Base-by-base conservation (phyloP, 176 grass and related monocot genomes). In the Aegilops bicornis region DNA sequence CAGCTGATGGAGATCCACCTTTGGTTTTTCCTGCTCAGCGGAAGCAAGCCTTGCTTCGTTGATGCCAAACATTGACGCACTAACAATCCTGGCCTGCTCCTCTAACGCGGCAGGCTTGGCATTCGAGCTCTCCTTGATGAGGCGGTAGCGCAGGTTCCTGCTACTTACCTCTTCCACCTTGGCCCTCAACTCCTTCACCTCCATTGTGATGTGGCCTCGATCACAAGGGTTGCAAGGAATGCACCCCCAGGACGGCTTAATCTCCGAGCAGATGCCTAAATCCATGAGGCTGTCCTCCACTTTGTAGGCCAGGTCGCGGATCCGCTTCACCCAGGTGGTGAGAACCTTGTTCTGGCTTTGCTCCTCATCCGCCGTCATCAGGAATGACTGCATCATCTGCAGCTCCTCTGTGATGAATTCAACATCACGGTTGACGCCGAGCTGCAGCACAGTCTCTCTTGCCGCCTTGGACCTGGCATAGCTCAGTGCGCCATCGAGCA, bases 381-480 rank as follows among this genome's bases (percentile, higher is more conserved):
- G 48, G 56, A 92, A 92, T 2, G 70, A 47, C 58, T 45, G 29
- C 86, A 89, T 92, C 86, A 86, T 92, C 37, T 89, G 24, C 0
- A 92, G 78, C 82, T 92, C 87, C 6, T 89, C 90, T 3, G 25
- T 36, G 19, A 92, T 68, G 32, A 80, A 92, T 22, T 39, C 8
- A 0, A 79, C 31, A 2, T 92, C 90, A 4, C 39, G 7, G 16
- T 86, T n/a, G 2, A 86, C 15, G 20, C 87, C 90, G 0, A 89
- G 72, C 63, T 86, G 64, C 82, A 92, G 22, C 24, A 78, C 83
- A 8, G 83, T 62, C 60, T 92, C 83, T 64, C 89, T 42, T 0
- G 72, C 75, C 0, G 3, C 50, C 58, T 39, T 79, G 1, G 73
- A 86, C 50, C n/a, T 80, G n/a, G 74, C 32, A 0, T 82, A 82